Conservation (phyloP, 306 rosid species). For the Hippophae rhamnoides region DNA sequence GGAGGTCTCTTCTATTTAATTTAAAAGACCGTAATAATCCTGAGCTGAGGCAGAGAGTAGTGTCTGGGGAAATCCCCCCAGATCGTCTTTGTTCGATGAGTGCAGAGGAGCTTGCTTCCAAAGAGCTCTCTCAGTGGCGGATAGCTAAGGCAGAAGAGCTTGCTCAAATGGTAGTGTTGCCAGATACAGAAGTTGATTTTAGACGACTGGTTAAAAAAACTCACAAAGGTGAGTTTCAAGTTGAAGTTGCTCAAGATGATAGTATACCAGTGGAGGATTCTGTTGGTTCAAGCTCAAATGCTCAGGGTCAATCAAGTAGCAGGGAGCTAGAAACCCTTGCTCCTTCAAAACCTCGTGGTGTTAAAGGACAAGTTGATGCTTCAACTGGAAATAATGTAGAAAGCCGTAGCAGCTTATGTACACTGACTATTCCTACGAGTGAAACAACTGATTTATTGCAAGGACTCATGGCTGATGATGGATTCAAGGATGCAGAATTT, state of each 20-base stretch:
- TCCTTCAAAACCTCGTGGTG: constrained; percentile 27
- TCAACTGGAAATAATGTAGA: constrained; percentile 29
- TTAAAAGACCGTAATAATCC: constrained; percentile 94
- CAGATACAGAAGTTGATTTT: constrained; percentile 73
- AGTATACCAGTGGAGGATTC: constrained; percentile 44
- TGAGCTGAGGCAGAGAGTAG: constrained; percentile 81
- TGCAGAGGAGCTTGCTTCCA: constrained; percentile 97
- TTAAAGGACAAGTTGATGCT: constrained; percentile 21
- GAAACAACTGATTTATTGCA: constrained; percentile 63
- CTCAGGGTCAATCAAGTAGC: constrained; percentile 27
- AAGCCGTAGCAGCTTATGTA: constrained; percentile 24
- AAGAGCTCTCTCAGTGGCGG: constrained; percentile 98
- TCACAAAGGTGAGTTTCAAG: constrained; percentile 94
- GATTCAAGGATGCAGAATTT: constrained; percentile 60
- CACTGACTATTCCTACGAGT: constrained; percentile 49
- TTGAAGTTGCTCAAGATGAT: constrained; percentile 79
- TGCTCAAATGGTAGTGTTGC: constrained; percentile 92
- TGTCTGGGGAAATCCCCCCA: constrained; percentile 75
- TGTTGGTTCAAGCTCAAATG: constrained; percentile 34
- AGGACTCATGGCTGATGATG: constrained; percentile 79
- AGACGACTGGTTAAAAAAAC: constrained; percentile 90
- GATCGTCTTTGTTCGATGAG: constrained; percentile 83
- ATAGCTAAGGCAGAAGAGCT: constrained; percentile 98
- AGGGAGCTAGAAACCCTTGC: constrained; percentile 29
- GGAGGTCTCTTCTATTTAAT: constrained; percentile 93